Percentiles rank a stretch among this genome's conserved stretches.
Conservation (phyloP, 192 early-diverging fungal species). For the Gonapodya sp. region DNA sequence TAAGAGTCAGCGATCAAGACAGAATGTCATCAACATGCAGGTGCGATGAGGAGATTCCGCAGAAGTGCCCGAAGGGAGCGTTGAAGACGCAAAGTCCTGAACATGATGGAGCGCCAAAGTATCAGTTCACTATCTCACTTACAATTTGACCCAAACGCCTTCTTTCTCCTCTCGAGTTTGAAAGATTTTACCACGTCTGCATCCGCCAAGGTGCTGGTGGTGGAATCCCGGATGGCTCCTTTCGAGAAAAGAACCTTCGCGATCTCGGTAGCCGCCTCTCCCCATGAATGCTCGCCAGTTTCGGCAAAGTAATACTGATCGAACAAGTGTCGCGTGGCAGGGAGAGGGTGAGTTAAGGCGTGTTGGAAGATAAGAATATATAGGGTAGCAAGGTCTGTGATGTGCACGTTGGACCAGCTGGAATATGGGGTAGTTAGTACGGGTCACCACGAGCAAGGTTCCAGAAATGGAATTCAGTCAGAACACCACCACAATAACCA, state of each 20-base stretch:
- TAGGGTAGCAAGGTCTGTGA: not conserved
- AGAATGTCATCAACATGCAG: no score
- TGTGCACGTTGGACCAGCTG: conserved; percentile 9
- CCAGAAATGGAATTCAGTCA: no score
- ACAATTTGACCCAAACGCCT: not conserved
- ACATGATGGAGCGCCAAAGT: no score
- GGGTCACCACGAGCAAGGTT: no score
- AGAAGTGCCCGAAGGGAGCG: not conserved
- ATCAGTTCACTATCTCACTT: no score
- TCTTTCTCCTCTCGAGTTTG: not conserved
- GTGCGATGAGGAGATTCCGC: no score
- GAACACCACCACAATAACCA: not conserved
- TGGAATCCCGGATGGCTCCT: not conserved
- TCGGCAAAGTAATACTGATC: not conserved
- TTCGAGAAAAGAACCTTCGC: not conserved
- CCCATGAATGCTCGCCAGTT: not conserved
- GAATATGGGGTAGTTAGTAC: no score
- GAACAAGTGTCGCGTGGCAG: not conserved
- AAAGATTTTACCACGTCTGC: not conserved
- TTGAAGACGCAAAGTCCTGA: not conserved
- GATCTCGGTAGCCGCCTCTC: not conserved
- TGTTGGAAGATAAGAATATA: not conserved
- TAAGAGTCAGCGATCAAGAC: no score
- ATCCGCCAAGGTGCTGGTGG: not conserved
- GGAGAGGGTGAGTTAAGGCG: not conserved